phyloP scores from a whole-genome alignment of 148 eudicot species.

The Chenopodium formosanum region DNA sequence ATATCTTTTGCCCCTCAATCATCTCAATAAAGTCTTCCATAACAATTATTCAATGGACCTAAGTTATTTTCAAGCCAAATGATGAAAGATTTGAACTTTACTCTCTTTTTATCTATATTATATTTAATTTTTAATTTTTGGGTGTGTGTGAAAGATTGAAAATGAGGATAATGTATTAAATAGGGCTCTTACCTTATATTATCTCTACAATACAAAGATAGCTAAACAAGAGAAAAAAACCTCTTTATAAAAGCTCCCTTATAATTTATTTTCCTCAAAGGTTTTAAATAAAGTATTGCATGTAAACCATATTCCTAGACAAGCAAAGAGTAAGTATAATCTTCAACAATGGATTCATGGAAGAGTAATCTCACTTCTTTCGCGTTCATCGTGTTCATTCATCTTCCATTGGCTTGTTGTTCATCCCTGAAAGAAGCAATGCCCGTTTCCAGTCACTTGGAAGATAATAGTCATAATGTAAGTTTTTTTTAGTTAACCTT shows the following conservation, averaged over 20 bases:
- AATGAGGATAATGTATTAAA: not conserved
- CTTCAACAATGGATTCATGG: conserved; percentile 18
- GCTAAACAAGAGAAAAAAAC: not conserved
- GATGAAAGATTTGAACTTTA: conserved; percentile 17
- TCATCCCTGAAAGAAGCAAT: conserved; percentile 21
- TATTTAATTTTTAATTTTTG: not conserved
- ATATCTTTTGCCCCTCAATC: conserved; percentile 6
- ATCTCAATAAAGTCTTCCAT: conserved; percentile 8
- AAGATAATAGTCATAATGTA: conserved; percentile 16
- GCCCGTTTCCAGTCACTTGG: conserved; percentile 18
- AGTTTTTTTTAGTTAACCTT: not conserved
- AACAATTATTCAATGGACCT: conserved; percentile 29
- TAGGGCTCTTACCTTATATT: not conserved
- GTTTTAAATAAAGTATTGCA: not conserved
- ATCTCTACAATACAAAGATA: not conserved
- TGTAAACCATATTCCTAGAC: not conserved
- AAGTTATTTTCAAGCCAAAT: conserved; percentile 17
- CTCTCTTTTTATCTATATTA: not conserved
- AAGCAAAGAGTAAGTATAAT: not conserved
- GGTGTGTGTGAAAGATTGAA: not conserved
- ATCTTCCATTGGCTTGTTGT: conserved; percentile 13
- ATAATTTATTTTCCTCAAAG: not conserved
- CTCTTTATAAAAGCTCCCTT: conserved; percentile 1
- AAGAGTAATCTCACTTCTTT: not conserved
- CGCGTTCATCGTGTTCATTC: not conserved